A percentile compares a stretch with the other conserved stretches of the same genome.
Evolutionary conservation across 2,329 filamentous ascomycete genomes (phyloP).

Genomic region (Akanthomyces lecanii): DNA sequence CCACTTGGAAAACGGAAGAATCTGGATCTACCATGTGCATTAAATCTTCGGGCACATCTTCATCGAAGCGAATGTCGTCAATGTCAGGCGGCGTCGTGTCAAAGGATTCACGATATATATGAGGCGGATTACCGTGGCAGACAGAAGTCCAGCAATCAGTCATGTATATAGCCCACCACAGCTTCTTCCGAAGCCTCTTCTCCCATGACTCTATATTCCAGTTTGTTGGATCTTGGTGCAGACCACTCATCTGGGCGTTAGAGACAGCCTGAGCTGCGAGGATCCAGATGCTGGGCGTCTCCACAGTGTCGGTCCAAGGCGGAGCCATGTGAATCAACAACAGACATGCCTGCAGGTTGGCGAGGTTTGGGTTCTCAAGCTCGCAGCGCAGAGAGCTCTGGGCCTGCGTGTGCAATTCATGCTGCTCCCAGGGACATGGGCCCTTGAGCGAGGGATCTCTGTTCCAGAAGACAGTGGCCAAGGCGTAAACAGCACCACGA

Average conservation of each 20-base stretch:
- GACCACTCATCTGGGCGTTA: slow-evolving; percentile 42
- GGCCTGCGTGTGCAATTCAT: slow-evolving; percentile 38
- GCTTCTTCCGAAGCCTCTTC: slow-evolving; percentile 38
- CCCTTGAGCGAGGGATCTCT: slow-evolving; percentile 29
- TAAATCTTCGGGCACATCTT: slow-evolving; percentile 36
- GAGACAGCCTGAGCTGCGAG: slow-evolving; percentile 40
- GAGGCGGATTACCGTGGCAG: slow-evolving; percentile 44
- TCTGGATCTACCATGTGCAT: slow-evolving; percentile 32
- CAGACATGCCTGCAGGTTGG: slow-evolving; percentile 43
- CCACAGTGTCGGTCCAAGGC: slow-evolving; percentile 41
- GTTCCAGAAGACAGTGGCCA: slow-evolving; percentile 41
- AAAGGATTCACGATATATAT: slow-evolving; percentile 38
- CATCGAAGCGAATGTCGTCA: slow-evolving; percentile 41
- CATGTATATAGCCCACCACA: slow-evolving; percentile 43
- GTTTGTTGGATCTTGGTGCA: slow-evolving; percentile 39
- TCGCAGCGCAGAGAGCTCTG: slow-evolving; percentile 41
- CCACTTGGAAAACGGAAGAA: slow-evolving; percentile 30
- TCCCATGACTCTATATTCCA: slow-evolving; percentile 43
- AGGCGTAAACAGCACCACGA: slow-evolving; percentile 41
- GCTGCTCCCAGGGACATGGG: slow-evolving; percentile 35
- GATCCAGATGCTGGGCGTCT: slow-evolving; percentile 43
- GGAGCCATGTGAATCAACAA: slow-evolving; percentile 43
- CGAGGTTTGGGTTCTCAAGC: slow-evolving; percentile 43
- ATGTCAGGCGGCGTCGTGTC: slow-evolving; percentile 36
- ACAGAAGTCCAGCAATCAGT: slow-evolving; percentile 43